Base-by-base conservation (phyloP, 1,284 basidiomycete species). In the Irpex lacteus region DNA sequence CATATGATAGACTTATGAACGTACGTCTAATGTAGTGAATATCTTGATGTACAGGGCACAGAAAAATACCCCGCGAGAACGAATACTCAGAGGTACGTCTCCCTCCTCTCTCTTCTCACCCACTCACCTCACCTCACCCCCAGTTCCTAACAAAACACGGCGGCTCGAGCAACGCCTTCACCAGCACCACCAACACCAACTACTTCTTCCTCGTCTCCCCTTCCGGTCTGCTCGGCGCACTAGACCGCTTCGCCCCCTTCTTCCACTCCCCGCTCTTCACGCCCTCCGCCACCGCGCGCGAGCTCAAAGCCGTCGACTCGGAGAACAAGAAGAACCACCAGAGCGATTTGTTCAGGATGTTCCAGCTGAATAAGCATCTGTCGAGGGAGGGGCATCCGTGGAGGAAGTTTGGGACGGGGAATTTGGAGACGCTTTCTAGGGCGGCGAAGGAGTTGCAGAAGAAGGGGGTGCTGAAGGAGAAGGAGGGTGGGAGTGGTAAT, bases 271-370 rank as follows among this genome's bases (percentile, higher is more conserved):
- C 98, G 0, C 84, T 98, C 60, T 99, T 99, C 74, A 81, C 93
- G 9, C 87, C 92, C 0, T 94, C 93, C 15, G 97, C 97, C 75
- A 97, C 97, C 0, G 87, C 92, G 61, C 88, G 98, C 56, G 98
- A 99, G 78, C 87, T 98, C 69, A 96, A 96, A 70, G 98, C 98
- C 1, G 98, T 99, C 44, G 92, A 99, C 75, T 98, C 96, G 0
- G 98, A 99, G 75, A 93, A 99, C 84, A 96, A 95, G 82, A 99
- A 99, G 82, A 99, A 99, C 74, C 85, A 95, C 60, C 97, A 98
- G 77, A 82, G 82, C n/a, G 97, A 99, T 75, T 81, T 91, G 73
- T 98, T 96, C 96, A 88, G 98, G n/a, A 89, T 96, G 63, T 98
- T 94, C 79, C 98, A 99, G 78, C 81, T 98, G 32, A 96, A 95